phyloP scores from a whole-genome alignment of 306 rosid species.

The Clitoria ternatea region DNA sequence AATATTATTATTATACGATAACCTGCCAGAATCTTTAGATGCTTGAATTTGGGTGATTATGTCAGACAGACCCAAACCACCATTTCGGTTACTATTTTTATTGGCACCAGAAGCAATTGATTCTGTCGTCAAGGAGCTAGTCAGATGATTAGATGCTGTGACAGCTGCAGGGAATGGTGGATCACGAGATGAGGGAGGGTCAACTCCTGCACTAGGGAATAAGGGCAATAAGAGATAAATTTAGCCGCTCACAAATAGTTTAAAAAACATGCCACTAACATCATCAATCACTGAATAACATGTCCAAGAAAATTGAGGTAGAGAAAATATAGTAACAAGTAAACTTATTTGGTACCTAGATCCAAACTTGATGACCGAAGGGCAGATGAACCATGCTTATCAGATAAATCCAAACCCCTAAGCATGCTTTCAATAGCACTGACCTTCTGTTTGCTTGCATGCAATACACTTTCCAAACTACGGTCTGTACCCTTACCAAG shows the following conservation, averaged over 20 bases:
- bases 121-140: slow-evolving; percentile 55
- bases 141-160: slow-evolving; percentile 67
- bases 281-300: slow-evolving; percentile 8
- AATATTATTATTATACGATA: slow-evolving; percentile 46
- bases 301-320: slow-evolving; percentile 4
- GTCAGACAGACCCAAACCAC: slow-evolving; percentile 86
- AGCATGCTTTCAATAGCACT: slow-evolving; percentile 99
- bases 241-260: slow-evolving; percentile 65
- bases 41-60: slow-evolving; percentile 96
- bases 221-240: slow-evolving; percentile 73
- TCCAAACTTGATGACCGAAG: slow-evolving; percentile 90
- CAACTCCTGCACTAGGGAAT: slow-evolving; percentile 99
- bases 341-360: slow-evolving; percentile 78
- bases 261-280: slow-evolving; percentile 18
- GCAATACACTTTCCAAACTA: slow-evolving; percentile 91
- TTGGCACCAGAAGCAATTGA: slow-evolving; percentile 52
- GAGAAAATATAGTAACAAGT: slow-evolving; percentile 17
- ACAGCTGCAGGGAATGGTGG: slow-evolving; percentile 96
- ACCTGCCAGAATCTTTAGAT: slow-evolving; percentile 75
- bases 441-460: slow-evolving; percentile 98
- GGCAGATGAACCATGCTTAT: slow-evolving; percentile 61
- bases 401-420: slow-evolving; percentile 91
- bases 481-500: slow-evolving; percentile 73
- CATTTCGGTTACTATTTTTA: slow-evolving; percentile 72
- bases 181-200: slow-evolving; percentile 99